A percentile compares a stretch with the other conserved stretches of the same genome.
Conservation (phyloP, 2,329 filamentous ascomycete species). For the Macroventuria anomochaeta region DNA sequence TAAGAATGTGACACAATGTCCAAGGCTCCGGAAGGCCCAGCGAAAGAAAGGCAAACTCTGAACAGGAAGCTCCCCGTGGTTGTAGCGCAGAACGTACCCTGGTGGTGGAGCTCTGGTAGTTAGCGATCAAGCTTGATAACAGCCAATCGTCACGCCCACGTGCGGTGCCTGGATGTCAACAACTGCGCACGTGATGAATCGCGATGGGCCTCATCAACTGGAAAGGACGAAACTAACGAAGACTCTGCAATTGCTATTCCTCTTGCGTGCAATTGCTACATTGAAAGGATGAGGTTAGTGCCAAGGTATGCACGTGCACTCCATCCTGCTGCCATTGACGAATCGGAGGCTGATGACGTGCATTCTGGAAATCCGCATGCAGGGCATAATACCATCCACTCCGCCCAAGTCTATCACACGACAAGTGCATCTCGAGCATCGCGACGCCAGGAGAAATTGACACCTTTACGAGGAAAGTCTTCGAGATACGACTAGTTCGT, state of each 20-base stretch:
- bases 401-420: background rate
- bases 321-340: conserved; percentile 12
- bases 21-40: conserved; percentile 10
- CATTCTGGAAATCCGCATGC: background rate
- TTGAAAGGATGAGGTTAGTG: background rate
- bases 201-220: background rate
- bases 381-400: background rate
- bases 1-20: conserved; percentile 16
- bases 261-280: background rate
- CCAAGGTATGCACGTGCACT: conserved; percentile 6
- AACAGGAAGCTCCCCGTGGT: conserved; percentile 11
- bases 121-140: conserved; percentile 17
- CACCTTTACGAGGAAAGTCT: no score
- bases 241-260: background rate
- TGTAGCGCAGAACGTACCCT: conserved; percentile 15
- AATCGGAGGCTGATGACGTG: conserved; percentile 15
- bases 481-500: no score
- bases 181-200: conserved; percentile 3
- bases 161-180: conserved; percentile 16
- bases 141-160: conserved; percentile 30
- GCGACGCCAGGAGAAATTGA: no score
- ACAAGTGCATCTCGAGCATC: no score
- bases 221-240: background rate
- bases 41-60: conserved; percentile 10
- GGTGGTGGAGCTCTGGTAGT: conserved; percentile 21